Percentiles rank a stretch among this genome's conserved stretches.
Evolutionary conservation across 305 asterid species (phyloP).

Genomic region (Fraxinus angustifolia): DNA sequence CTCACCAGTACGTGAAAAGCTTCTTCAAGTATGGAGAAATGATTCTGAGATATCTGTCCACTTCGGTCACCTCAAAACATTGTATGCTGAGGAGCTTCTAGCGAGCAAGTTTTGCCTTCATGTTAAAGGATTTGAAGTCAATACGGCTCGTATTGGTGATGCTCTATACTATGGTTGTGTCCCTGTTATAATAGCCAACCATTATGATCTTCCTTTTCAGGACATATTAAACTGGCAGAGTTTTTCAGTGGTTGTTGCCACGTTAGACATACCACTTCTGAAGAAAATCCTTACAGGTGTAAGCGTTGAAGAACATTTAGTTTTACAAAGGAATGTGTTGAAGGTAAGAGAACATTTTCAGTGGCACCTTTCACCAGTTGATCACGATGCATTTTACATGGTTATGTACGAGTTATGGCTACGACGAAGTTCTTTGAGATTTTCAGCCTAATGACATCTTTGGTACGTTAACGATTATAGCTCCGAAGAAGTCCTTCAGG

Average conservation of each 20-base stretch:
- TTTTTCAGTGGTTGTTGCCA: constrained; percentile 67
- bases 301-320: constrained; percentile 38
- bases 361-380: constrained; percentile 67
- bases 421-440: constrained; percentile 45
- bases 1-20: constrained; percentile 84
- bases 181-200: constrained; percentile 84
- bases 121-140: constrained; percentile 86
- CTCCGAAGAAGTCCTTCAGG: constrained; percentile 23
- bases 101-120: constrained; percentile 84
- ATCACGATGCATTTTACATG: constrained; percentile 79
- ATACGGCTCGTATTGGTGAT: constrained; percentile 87
- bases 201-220: constrained; percentile 83
- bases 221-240: constrained; percentile 73
- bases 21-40: constrained; percentile 68
- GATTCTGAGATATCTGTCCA: constrained; percentile 62
- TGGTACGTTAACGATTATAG: background rate
- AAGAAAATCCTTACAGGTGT: constrained; percentile 53
- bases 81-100: constrained; percentile 61
- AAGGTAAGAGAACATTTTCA: constrained; percentile 71
- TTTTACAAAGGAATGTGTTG: constrained; percentile 47
- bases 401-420: constrained; percentile 87
- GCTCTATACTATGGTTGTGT: constrained; percentile 76
- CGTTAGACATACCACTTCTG: constrained; percentile 68
- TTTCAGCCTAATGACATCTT: background rate
- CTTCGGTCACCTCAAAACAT: constrained; percentile 45